Evolutionary conservation across 768 basidiomycete genomes (phyloP), one percentile per base, ranked within the genome.

Genomic region (Strobilomyces dryophilus): DNA sequence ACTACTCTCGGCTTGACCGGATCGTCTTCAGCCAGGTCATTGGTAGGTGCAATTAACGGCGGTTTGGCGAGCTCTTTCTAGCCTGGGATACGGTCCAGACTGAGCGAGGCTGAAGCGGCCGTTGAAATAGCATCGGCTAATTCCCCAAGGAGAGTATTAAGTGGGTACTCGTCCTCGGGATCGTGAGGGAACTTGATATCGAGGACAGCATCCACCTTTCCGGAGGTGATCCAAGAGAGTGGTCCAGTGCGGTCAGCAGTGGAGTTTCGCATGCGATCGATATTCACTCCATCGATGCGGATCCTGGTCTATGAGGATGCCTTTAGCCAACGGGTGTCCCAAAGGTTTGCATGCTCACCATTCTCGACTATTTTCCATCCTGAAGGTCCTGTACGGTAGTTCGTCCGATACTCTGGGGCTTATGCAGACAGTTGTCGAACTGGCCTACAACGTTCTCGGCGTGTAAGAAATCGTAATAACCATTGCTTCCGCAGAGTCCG

Each of bases 381-480:
- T 86, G 83, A 31, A 89, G 65, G 55, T 95, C 93, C 63, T 84
- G 88, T 64, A 91, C 87, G 44, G 84, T 92, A 5, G 92, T 93
- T 56, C 92, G 77, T 2, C 95, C 92, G 47, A 98, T 91, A 66
- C 92, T 95, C 73, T 98, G 95, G 7, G 95, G 95, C 64, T 85
- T 89, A 64, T 98, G 97, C 57, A 99, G 66, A 66, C 97, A 99
- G 65, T 98, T 98, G 67, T 99, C 97, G 57, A 93, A 91, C 68
- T 99, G 97, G 5, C 97, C 97, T 9, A 97, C 95, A 37, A 98
- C 88, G 58, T 89, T 91, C 65, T 98, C 95, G 0, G 97, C 95
- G 45, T 65, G 68, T 54, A 98, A 72, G 58, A 98, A 85, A 70
- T 99, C 97, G 68, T 95, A 95, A 97, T 35, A 95, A 61, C 93